Conservation (phyloP, 225 moss, liverwort and hornwort species). For the Polytrichum formosum region DNA sequence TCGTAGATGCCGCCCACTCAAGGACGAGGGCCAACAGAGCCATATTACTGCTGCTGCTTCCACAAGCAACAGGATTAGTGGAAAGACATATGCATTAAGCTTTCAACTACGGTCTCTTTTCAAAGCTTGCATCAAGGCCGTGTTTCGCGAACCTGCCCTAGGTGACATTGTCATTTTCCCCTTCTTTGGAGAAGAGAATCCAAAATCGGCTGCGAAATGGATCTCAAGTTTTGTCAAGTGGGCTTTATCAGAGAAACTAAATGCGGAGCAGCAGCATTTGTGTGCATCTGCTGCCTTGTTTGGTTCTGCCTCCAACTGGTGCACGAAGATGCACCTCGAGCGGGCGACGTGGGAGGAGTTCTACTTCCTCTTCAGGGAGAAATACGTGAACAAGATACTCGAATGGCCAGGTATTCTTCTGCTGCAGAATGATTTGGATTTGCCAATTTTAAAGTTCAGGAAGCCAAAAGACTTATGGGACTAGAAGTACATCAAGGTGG, state of each 20-base stretch:
- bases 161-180: neutral
- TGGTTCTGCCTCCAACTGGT: slow-evolving; percentile 4
- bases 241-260: slow-evolving; percentile 1
- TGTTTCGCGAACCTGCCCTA: neutral
- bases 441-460: neutral
- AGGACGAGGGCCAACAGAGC: too few relatives aligned
- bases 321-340: slow-evolving; percentile 9
- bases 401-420: slow-evolving; percentile 2
- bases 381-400: slow-evolving; percentile 6
- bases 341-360: slow-evolving; percentile 8
- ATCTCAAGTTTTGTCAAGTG: neutral
- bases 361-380: slow-evolving; percentile 4
- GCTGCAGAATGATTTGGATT: neutral
- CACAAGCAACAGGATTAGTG: too few relatives aligned
- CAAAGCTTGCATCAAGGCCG: neutral
- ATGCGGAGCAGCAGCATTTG: neutral
- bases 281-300: neutral
- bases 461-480: too few relatives aligned
- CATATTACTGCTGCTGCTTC: too few relatives aligned
- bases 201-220: neutral
- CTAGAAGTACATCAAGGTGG: too few relatives aligned
- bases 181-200: slow-evolving; percentile 3
- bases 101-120: neutral
- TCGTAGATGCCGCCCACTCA: too few relatives aligned
- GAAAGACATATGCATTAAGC: neutral